Evolutionary conservation across 192 early-diverging fungal genomes (phyloP).

Genomic region (Spinellus fusiger): DNA sequence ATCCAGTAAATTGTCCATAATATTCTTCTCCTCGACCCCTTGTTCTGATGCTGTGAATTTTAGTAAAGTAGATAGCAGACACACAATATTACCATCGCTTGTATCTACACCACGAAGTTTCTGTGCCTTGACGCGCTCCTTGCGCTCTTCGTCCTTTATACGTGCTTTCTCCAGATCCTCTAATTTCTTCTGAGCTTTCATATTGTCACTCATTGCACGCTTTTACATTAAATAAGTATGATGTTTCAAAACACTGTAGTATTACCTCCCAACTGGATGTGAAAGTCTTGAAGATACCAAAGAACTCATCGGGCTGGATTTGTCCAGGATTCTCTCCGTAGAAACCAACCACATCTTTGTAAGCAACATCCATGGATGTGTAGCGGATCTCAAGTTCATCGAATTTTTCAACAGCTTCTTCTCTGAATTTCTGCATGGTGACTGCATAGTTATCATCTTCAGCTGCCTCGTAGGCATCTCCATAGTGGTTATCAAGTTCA

Average conservation of each 20-base stretch:
- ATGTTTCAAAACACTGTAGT: neutral
- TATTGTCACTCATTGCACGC: conserved; percentile 51
- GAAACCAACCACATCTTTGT: conserved; percentile 60
- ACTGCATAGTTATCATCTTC: conserved; percentile 60
- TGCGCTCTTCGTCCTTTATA: conserved; percentile 24
- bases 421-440: conserved; percentile 58
- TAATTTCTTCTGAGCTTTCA: conserved; percentile 31
- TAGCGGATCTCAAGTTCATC: conserved; percentile 54
- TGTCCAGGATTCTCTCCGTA: conserved; percentile 69
- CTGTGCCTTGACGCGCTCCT: conserved; percentile 22
- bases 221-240: conserved; percentile 4
- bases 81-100: conserved; percentile 29
- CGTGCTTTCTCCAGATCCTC: conserved; percentile 38
- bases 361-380: conserved; percentile 62
- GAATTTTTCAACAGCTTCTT: conserved; percentile 56
- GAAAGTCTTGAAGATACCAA: conserved; percentile 81
- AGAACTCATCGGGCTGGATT: conserved; percentile 82
- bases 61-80: neutral
- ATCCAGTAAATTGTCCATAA: conserved; percentile 74
- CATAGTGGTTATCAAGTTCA: conserved; percentile 39
- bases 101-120: conserved; percentile 29
- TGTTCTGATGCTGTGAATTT: conserved; percentile 33
- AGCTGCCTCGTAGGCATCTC: conserved; percentile 37
- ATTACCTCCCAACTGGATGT: conserved; percentile 64
- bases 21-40: conserved; percentile 70